phyloP scores from a whole-genome alignment of 2,329 filamentous ascomycete genomes.

The Emergomyces africanus region DNA sequence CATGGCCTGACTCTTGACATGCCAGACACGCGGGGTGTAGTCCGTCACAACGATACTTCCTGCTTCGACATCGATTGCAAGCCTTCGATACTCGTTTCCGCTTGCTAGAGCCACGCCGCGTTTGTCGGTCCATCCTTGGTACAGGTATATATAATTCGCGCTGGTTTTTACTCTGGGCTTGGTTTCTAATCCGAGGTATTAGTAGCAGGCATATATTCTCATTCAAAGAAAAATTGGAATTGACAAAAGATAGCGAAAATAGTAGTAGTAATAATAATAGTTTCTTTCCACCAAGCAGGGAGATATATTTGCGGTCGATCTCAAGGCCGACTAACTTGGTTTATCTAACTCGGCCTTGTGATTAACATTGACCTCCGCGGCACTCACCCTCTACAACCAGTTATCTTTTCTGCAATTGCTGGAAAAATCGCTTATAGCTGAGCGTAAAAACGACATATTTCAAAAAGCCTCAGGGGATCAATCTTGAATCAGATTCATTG shows the following conservation, averaged over 20 bases:
- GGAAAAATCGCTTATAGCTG: background rate
- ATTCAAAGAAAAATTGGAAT: background rate
- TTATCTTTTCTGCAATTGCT: background rate
- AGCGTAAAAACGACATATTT: background rate
- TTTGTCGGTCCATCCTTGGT: background rate
- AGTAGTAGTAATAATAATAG: background rate
- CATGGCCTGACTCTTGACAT: constrained; percentile 27
- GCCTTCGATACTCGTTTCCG: constrained; percentile 35
- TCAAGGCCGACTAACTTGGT: too few species aligned
- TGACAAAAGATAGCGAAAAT: background rate
- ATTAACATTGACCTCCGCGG: too few species aligned
- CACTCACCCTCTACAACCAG: too few species aligned
- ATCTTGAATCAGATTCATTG: background rate
- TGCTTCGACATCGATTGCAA: constrained; percentile 34
- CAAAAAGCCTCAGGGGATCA: too few species aligned
- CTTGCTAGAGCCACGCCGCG: background rate
- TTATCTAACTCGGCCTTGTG: background rate
- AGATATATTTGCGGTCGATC: background rate
- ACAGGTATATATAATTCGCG: background rate
- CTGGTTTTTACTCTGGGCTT: background rate
- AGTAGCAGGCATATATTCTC: too few species aligned
- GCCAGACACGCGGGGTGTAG: constrained; percentile 31
- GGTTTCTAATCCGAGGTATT: background rate
- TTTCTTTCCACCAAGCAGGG: background rate
- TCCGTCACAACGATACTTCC: constrained; percentile 36